These are phyloP conservation scores for Fusarium sp. DNA, from an alignment of 2,329 filamentous ascomycete species.

Conservation along the genomic window DNA sequence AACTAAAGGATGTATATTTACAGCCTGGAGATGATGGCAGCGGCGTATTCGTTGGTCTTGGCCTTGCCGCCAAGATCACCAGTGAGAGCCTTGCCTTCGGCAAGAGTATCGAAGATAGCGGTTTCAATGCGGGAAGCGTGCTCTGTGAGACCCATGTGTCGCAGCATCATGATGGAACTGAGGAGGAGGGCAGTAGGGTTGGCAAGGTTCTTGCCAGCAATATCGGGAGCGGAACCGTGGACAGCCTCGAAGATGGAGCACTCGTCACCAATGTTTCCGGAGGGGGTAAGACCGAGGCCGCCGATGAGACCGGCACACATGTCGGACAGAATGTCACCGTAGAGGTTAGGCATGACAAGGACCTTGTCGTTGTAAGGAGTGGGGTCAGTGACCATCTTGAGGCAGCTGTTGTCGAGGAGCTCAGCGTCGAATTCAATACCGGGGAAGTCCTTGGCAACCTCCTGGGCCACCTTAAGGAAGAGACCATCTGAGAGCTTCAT, in stretches of 20 bases:
- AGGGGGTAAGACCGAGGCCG: slow-evolving; percentile 95
- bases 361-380: slow-evolving; percentile 99
- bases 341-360: slow-evolving; percentile 96
- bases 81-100: slow-evolving; percentile 95
- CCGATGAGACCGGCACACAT: slow-evolving; percentile 99
- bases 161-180: slow-evolving; percentile 98
- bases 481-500: slow-evolving; percentile 99
- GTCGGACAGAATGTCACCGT: slow-evolving; percentile 99
- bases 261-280: slow-evolving; percentile 98
- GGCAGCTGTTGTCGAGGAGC: slow-evolving; percentile 98
- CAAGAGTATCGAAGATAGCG: slow-evolving; percentile 93
- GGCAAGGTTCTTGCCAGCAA: slow-evolving; percentile 92
- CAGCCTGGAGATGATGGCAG: slow-evolving; percentile 82
- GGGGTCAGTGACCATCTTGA: slow-evolving; percentile 98
- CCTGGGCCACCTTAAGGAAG: slow-evolving; percentile 86
- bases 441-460: slow-evolving; percentile 94
- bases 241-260: slow-evolving; percentile 99
- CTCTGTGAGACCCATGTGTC: slow-evolving; percentile 91
- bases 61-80: slow-evolving; percentile 96
- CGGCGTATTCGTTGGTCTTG: slow-evolving; percentile 94
- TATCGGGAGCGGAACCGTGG: slow-evolving; percentile 96
- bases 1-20: slow-evolving; percentile 49
- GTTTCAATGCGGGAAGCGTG: slow-evolving; percentile 90
- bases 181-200: slow-evolving; percentile 97
- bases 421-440: slow-evolving; percentile 96